Evolutionary conservation across 441 rosid genomes (phyloP), one percentile per base, ranked within the genome.

Genomic region (Populus hybrid): DNA sequence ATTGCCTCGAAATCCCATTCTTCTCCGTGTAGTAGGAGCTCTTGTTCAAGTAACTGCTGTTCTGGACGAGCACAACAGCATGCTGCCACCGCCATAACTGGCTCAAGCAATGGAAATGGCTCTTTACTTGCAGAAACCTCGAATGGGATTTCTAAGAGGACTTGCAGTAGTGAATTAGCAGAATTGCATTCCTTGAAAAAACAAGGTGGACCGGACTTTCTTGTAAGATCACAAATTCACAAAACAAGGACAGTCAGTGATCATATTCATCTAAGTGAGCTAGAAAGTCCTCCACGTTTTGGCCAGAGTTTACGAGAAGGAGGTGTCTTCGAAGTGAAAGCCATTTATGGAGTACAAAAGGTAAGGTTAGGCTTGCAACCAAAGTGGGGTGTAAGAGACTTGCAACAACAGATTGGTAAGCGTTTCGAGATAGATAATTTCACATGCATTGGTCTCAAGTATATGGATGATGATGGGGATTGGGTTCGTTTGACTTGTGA

Each of bases 401-500:
- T 88, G 79, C 86, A 76, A 63, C 76, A 61, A 3, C 88, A 88
- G 78, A 74, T 86, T 16, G 83, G 81, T 2, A 84, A 68, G 85
- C 92, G 94, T 63, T 93, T 93, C 69, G 84, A 79, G 10, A 81
- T 91, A 75, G 86, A 85, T 14, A 89, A 89, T 78, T 50, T 81
- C 32, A 76, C 81, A 84, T 73, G 70, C 76, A 78, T 91, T 24
- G 85, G 87, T 80, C 90, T 95, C 79, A 93, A 93, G 87, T 95
- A 93, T 82, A 73, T 95, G 84, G 99, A 95, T 69, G 97, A 93
- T 82, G 98, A 95, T 80, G 40, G 67, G 3, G 99, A 95, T 46
- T 95, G 98, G 98, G 97, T 95, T 69, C 97, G 91, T 70, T 84
- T 93, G 87, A 93, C 97, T 16, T 93, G 99, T 75, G 95, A 95